Conservation (phyloP, 768 basidiomycete genomes). For the Leccinum arenicola region DNA sequence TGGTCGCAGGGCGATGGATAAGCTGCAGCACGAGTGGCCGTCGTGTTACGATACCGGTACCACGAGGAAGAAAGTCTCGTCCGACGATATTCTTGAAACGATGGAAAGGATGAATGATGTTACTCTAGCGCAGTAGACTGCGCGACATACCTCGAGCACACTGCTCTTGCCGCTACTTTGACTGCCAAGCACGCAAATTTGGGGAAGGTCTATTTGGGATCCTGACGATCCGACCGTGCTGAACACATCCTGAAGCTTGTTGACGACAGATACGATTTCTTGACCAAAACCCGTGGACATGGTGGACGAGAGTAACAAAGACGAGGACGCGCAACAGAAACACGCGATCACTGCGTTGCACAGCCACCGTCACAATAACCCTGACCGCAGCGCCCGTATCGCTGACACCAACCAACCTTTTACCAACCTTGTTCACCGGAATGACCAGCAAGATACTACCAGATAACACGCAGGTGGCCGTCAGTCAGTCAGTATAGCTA, state of each 20-base stretch:
- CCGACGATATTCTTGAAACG: conserved; percentile 87
- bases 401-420: background rate
- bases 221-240: conserved; percentile 76
- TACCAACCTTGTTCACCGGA: background rate
- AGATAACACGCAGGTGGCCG: background rate
- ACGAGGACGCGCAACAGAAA: conserved; percentile 14
- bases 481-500: background rate
- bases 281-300: conserved; percentile 67
- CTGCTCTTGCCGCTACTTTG: conserved; percentile 94
- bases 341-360: conserved; percentile 24
- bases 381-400: background rate
- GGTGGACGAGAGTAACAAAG: conserved; percentile 16
- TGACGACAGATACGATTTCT: conserved; percentile 78
- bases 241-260: conserved; percentile 92
- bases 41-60: conserved; percentile 97
- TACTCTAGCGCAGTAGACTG: background rate
- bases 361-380: conserved; percentile 22
- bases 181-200: conserved; percentile 89
- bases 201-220: conserved; percentile 82
- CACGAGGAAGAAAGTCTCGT: conserved; percentile 97
- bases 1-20: conserved; percentile 72
- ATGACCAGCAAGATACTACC: background rate
- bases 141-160: conserved; percentile 71
- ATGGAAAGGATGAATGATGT: conserved; percentile 9
- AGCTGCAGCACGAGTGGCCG: conserved; percentile 96